phyloP scores from a whole-genome alignment of 176 grass and related monocot genomes.

The Juncus effusus region DNA sequence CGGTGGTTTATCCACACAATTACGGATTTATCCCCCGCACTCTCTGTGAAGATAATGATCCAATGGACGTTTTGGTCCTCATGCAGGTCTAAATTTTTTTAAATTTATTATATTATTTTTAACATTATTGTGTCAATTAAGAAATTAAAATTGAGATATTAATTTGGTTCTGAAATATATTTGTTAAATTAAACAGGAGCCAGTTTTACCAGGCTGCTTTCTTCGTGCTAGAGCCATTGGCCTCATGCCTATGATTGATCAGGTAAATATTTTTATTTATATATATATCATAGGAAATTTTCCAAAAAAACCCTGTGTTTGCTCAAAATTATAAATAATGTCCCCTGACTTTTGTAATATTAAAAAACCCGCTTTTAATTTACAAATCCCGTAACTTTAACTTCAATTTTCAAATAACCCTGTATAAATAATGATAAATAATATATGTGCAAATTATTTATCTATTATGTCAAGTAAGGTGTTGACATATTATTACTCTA shows the following conservation, averaged over 20 bases:
- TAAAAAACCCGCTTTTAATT: too few relatives aligned
- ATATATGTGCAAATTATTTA: too few relatives aligned
- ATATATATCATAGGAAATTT: neutral
- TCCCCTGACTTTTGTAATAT: too few relatives aligned
- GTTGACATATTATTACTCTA: too few relatives aligned
- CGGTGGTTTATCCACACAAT: slow-evolving; percentile 93
- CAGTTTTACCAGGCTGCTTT: slow-evolving; percentile 60
- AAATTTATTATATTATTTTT: neutral
- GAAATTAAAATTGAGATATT: neutral
- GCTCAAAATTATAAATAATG: neutral
- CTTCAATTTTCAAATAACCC: too few relatives aligned
- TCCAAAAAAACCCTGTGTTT: neutral
- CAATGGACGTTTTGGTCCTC: slow-evolving; percentile 89
- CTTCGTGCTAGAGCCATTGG: slow-evolving; percentile 67
- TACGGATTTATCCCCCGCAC: slow-evolving; percentile 89
- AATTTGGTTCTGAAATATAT: slow-evolving; percentile 11
- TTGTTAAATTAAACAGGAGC: slow-evolving; percentile 34
- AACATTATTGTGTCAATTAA: neutral
- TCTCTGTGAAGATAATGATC: slow-evolving; percentile 93
- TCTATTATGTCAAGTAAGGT: too few relatives aligned
- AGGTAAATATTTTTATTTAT: slow-evolving; percentile 27
- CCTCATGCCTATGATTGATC: slow-evolving; percentile 81
- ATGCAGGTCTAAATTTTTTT: slow-evolving; percentile 54
- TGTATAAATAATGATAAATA: too few relatives aligned
- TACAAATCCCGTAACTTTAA: too few relatives aligned